Base-by-base conservation (phyloP, 768 basidiomycete genomes). In the Zangia roseola region DNA sequence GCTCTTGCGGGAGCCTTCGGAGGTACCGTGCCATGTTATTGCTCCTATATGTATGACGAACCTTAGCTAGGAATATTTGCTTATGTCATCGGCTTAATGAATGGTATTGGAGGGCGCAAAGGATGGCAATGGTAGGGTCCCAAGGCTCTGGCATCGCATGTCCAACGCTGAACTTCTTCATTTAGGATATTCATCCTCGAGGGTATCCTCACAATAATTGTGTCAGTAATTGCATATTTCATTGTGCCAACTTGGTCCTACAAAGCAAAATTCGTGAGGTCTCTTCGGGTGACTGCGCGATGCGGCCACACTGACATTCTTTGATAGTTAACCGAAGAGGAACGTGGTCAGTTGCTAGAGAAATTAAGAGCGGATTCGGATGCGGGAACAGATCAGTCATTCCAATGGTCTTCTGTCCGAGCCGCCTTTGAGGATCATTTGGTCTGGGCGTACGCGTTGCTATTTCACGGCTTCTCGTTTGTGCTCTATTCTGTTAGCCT, bases 1-100 rank as follows among this genome's bases (percentile, higher is more conserved):
- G 78, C 81, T 6, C 67, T 84, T 19, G 79, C 83, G 7, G 82
- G 84, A 23, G 83, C 83, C 2, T 84, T 86, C 52, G 81, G 81
- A 53, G 79, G 81, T 72, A 61, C 19, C 16, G 2, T 3, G 23
- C 8, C 4, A 14, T 33, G n/a, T 40, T 40, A 23, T 16, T 31
- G 41, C 16, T 10, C 17, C 12, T 3, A 6, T 5, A 8, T 24
- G 26, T 1, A 10, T 39, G 20, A 53, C 10, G 21, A 44, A 8
- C 40, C 20, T 17, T 52, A 28, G 35, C 24, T 47, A 78, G 80
- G 81, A 26, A 76, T 83, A 45, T 70, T 84, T 8, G 82, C 83
- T 7, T 83, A 75, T 54, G 72, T 60, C 1, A 78, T 85, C 40
- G 80, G 78, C 12, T 74, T 80, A 53, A 84, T 83, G 79, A 71